Conservation (phyloP, 345 rosid genomes). For the Gossypioides kirkii region DNA sequence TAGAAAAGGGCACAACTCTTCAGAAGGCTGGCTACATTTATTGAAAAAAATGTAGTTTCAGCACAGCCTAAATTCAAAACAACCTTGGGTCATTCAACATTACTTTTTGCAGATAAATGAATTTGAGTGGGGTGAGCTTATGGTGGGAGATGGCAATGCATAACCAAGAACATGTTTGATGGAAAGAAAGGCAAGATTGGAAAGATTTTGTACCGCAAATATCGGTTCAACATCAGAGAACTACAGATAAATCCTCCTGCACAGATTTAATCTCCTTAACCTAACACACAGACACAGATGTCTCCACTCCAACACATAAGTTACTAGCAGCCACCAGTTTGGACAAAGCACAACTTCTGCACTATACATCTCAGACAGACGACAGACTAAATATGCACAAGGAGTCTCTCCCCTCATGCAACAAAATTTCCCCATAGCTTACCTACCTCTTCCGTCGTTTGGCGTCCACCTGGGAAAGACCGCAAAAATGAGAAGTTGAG, state of each 20-base stretch:
- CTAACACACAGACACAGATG: conserved; percentile 22
- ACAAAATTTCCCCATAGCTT: conserved; percentile 9
- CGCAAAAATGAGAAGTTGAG: background rate
- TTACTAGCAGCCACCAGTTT: conserved; percentile 21
- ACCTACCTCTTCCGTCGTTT: conserved; percentile 60
- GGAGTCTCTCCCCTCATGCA: conserved; percentile 10
- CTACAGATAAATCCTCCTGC: conserved; percentile 18
- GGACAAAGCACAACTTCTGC: conserved; percentile 26
- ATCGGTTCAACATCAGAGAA: background rate
- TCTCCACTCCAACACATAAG: background rate
- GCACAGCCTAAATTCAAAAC: background rate
- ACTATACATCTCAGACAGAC: conserved; percentile 43
- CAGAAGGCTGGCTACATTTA: background rate
- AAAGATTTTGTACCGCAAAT: background rate
- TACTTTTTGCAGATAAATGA: background rate
- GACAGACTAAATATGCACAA: conserved; percentile 27
- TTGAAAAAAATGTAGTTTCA: background rate
- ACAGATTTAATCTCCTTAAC: conserved; percentile 24
- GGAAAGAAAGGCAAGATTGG: background rate
- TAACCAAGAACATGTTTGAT: background rate
- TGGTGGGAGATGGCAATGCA: background rate
- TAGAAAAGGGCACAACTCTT: no score
- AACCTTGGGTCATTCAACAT: background rate
- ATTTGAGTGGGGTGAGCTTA: background rate
- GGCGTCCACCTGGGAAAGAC: conserved; percentile 45